Evolutionary conservation across 2,329 filamentous ascomycete genomes (phyloP).

Genomic region (Pestalotiopsis sp.): DNA sequence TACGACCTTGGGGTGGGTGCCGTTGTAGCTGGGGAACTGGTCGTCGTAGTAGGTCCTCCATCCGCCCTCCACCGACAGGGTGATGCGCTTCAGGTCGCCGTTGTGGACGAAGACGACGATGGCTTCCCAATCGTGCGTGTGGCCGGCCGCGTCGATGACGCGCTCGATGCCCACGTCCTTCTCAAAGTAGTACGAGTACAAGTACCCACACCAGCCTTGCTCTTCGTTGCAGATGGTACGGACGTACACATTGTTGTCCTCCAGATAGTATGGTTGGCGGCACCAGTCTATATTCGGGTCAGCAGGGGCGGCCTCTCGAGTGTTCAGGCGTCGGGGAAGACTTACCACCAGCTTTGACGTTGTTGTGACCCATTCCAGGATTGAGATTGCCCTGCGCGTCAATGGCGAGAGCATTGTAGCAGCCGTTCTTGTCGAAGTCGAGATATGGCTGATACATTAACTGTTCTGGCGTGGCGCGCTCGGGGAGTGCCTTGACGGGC

Average conservation of each 20-base stretch:
- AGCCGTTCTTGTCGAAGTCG: constrained; percentile 33
- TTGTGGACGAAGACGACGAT: constrained; percentile 30
- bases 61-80: constrained; percentile 27
- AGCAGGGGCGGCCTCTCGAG: neutral
- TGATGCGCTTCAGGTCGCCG: constrained; percentile 19
- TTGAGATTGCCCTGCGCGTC: constrained; percentile 34
- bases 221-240: constrained; percentile 41
- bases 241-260: constrained; percentile 44
- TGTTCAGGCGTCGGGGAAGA: neutral
- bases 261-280: constrained; percentile 35
- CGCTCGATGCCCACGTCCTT: constrained; percentile 39
- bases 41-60: constrained; percentile 24
- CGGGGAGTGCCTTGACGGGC: neutral
- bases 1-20: constrained; percentile 31
- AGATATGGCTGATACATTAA: constrained; percentile 22
- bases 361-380: constrained; percentile 24
- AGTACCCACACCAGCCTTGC: constrained; percentile 43
- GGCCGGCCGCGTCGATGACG: constrained; percentile 32
- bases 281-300: constrained; percentile 24
- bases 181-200: constrained; percentile 51
- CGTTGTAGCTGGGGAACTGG: constrained; percentile 29
- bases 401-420: constrained; percentile 43
- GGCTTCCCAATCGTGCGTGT: constrained; percentile 41
- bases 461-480: neutral
- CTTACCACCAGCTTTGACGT: neutral